Base-by-base conservation (phyloP, 257 asterid genomes). In the Cordia subcordata region DNA sequence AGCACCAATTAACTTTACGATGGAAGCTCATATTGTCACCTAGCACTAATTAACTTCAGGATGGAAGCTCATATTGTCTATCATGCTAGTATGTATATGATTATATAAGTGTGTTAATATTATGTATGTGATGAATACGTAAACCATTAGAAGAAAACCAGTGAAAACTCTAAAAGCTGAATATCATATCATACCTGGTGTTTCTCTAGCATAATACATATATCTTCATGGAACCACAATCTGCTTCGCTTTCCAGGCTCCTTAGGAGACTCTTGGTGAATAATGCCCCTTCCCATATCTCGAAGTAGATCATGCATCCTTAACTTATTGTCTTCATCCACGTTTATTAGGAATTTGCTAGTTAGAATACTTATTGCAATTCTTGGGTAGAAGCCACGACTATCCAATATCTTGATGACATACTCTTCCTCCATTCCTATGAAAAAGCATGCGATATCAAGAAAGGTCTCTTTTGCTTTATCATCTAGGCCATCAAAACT, bases 251-350 rank as follows among this genome's bases (percentile, higher is more conserved):
- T 23, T n/a, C 71, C 72, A 1, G 66, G 55, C 11, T 59, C 38
- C 39, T 59, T 52, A 8, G 49, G 32, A 15, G 61, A 50, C 32
- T 51, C 65, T 40, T 67, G 60, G 18, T 60, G 52, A 33, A 40
- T 46, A 9, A 64, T 56, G 11, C 50, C 61, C 27, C 66, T 37
- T 12, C 72, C 72, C 65, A 59, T 50, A 33, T 67, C 72, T 44
- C 49, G 45, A 10, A 59, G 23, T 42, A 16, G 23, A 1, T 50
- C 20, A 13, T 62, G 51, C n/a, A 56, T 63, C 42, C 17, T 17
- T 4, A 69, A 20, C 13, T 52, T 53, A 11, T 42, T 42, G 21
- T 52, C 57, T 38, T 63, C 42, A n/a, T 56, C 68, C 1, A 57
- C 42, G 16, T 56, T 63, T 16, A 50, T 49, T 38, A 62, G 55